A percentile compares a stretch with the other conserved stretches of the same genome.
These are phyloP conservation scores for Handroanthus guayacan DNA, from an alignment of 257 asterid species.

Conservation along the genomic window DNA sequence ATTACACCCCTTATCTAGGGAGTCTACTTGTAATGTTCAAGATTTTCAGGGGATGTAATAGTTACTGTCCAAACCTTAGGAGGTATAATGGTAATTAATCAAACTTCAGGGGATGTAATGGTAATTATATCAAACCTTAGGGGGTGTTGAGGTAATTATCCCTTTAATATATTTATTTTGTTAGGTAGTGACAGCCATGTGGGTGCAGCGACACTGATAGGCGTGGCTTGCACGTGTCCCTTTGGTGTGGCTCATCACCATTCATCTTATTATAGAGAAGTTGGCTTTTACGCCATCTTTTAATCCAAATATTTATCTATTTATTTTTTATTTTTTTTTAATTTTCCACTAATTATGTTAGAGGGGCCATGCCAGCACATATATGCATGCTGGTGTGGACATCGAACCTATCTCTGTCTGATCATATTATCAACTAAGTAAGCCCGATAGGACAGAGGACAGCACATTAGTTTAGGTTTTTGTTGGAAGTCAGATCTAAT, in stretches of 20 bases:
- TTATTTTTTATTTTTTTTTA: background rate
- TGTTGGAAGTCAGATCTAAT: background rate
- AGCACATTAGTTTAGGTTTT: background rate
- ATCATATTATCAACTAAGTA: constrained; percentile 16
- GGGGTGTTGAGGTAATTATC: too few relatives aligned
- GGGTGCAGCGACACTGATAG: constrained; percentile 30
- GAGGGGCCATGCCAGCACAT: background rate
- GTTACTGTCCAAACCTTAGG: too few relatives aligned
- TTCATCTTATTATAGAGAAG: background rate
- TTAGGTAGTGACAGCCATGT: constrained; percentile 39
- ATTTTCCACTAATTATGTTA: background rate
- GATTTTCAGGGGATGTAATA: too few relatives aligned
- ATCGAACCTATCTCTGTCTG: constrained; percentile 17
- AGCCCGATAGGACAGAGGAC: constrained; percentile 12
- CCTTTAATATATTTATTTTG: background rate
- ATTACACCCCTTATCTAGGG: too few relatives aligned
- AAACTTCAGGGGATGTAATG: too few relatives aligned
- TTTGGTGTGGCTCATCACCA: constrained; percentile 23
- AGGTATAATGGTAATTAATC: too few relatives aligned
- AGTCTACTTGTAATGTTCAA: too few relatives aligned
- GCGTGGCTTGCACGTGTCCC: constrained; percentile 42
- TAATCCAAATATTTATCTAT: background rate
- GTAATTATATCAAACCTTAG: too few relatives aligned
- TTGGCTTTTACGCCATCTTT: constrained; percentile 16
- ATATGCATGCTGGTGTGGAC: constrained; percentile 6